These are phyloP conservation scores for Lotmaria passim DNA, from an alignment of 208 protist genomes.

Conservation along the genomic window DNA sequence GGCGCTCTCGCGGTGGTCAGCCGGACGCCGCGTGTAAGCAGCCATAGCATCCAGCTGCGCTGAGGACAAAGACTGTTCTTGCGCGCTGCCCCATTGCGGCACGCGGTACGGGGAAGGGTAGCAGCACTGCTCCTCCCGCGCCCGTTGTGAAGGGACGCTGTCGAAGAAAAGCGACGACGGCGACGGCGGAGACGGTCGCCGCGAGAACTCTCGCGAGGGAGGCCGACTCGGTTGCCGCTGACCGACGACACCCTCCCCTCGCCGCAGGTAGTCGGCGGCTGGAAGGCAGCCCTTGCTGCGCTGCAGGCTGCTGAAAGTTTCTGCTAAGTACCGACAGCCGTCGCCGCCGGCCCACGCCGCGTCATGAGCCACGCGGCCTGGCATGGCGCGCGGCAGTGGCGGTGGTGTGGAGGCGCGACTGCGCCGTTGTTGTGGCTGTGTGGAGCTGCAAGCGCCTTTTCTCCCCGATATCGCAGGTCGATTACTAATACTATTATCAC, in stretches of 20 bases:
- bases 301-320: slow-evolving; percentile 36
- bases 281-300: slow-evolving; percentile 3
- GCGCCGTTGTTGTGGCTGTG: not conserved
- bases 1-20: not conserved
- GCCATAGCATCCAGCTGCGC: no score
- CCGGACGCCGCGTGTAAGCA: no score
- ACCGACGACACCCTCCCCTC: slow-evolving; percentile 7
- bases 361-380: not conserved
- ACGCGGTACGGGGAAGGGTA: not conserved
- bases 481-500: no score
- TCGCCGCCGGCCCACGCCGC: not conserved
- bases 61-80: not conserved
- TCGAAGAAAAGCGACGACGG: not conserved
- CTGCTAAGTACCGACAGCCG: slow-evolving; percentile 12
- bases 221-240: slow-evolving; percentile 11
- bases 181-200: slow-evolving; percentile 2
- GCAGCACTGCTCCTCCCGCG: slow-evolving; percentile 3
- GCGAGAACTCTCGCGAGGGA: slow-evolving; percentile 5
- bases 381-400: not conserved
- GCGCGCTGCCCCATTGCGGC: not conserved
- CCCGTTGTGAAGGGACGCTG: not conserved
- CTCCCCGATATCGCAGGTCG: no score
- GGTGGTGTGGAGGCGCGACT: not conserved
- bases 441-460: no score
- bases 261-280: slow-evolving; percentile 15